Evolutionary conservation across 2,329 filamentous ascomycete genomes (phyloP).

Genomic region (Annulohypoxylon truncatum): DNA sequence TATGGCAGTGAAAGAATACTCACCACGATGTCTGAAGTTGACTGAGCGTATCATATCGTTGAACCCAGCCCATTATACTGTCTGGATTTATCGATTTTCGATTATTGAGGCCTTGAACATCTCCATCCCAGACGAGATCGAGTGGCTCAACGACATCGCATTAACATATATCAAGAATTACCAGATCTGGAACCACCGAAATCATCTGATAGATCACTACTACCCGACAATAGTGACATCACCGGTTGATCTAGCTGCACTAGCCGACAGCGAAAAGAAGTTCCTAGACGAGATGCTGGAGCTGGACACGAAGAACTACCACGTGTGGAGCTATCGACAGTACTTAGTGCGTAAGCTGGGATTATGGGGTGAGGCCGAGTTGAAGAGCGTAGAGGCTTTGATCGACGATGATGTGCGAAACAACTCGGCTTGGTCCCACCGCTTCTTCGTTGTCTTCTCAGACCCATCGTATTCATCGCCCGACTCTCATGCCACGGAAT

Average conservation of each 20-base stretch:
- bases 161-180: slow-evolving; percentile 94
- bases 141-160: slow-evolving; percentile 87
- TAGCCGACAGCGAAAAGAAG: slow-evolving; percentile 74
- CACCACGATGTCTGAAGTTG: slow-evolving; percentile 79
- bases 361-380: slow-evolving; percentile 68
- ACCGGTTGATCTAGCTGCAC: slow-evolving; percentile 64
- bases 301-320: slow-evolving; percentile 95
- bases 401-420: slow-evolving; percentile 87
- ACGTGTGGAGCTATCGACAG: slow-evolving; percentile 97
- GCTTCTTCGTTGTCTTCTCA: slow-evolving; percentile 90
- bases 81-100: slow-evolving; percentile 94
- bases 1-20: slow-evolving; percentile 90
- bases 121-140: slow-evolving; percentile 76
- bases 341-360: slow-evolving; percentile 73
- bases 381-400: slow-evolving; percentile 76
- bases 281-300: slow-evolving; percentile 86
- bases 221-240: slow-evolving; percentile 70
- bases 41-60: slow-evolving; percentile 91
- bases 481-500: slow-evolving; percentile 61
- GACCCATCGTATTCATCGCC: slow-evolving; percentile 64
- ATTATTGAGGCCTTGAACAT: slow-evolving; percentile 76
- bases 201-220: slow-evolving; percentile 71
- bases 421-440: slow-evolving; percentile 97
- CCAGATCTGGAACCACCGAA: slow-evolving; percentile 90
- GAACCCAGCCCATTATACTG: slow-evolving; percentile 98